Evolutionary conservation across 768 basidiomycete species (phyloP).

Genomic region (Royoungia palumana): DNA sequence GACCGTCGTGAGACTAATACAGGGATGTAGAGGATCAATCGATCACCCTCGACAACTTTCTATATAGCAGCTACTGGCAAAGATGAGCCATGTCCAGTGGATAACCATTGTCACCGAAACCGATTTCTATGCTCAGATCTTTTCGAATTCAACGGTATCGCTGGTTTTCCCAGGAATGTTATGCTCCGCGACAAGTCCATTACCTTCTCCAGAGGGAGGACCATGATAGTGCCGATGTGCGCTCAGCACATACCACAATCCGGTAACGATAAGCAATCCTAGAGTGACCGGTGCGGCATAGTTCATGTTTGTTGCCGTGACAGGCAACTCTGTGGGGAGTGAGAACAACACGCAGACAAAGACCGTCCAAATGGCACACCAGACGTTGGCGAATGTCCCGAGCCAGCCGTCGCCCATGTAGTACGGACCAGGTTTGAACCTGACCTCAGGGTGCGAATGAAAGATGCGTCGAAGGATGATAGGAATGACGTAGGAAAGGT

Average conservation of each 20-base stretch:
- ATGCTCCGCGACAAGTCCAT: neutral
- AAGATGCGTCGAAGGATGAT: slow-evolving; percentile 50
- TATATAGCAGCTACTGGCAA: too few relatives aligned
- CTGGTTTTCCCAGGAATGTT: slow-evolving; percentile 1
- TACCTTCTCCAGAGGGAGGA: slow-evolving; percentile 29
- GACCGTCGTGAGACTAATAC: too few relatives aligned
- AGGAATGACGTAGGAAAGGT: slow-evolving; percentile 57
- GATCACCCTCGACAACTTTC: too few relatives aligned
- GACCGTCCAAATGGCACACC: slow-evolving; percentile 44
- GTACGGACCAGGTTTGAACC: slow-evolving; percentile 59
- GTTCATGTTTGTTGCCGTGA: slow-evolving; percentile 49
- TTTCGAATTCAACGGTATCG: neutral
- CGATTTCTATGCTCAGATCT: neutral
- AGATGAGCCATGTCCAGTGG: too few relatives aligned
- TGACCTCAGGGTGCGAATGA: slow-evolving; percentile 53
- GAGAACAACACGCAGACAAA: slow-evolving; percentile 49
- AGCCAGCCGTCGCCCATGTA: slow-evolving; percentile 53
- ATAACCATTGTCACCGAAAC: too few relatives aligned
- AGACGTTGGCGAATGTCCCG: slow-evolving; percentile 43
- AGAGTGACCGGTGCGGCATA: slow-evolving; percentile 40
- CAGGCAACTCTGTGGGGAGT: slow-evolving; percentile 48
- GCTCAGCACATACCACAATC: slow-evolving; percentile 51
- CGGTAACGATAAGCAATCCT: slow-evolving; percentile 23
- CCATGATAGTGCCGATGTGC: slow-evolving; percentile 57
- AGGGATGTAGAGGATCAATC: too few relatives aligned